phyloP scores from a whole-genome alignment of 1,284 basidiomycete genomes.

The Irpex sp. region DNA sequence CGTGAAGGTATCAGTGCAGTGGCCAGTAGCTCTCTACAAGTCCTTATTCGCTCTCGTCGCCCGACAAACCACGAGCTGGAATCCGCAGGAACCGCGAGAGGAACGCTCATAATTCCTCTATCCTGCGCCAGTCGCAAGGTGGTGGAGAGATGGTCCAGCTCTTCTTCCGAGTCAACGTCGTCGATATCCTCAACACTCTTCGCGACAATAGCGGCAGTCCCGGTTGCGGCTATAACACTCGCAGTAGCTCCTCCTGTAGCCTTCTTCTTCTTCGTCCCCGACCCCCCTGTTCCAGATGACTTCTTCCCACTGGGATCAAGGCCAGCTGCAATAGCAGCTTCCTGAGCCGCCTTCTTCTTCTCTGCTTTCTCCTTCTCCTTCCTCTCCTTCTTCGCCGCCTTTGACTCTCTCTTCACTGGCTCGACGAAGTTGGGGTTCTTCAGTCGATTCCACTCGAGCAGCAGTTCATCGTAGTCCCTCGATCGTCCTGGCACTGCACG shows the following conservation, averaged over 20 bases:
- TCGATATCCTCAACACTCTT: conserved; percentile 63
- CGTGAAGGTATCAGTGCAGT: conserved; percentile 42
- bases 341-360: conserved; percentile 64
- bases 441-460: conserved; percentile 89
- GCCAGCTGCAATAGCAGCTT: conserved; percentile 55
- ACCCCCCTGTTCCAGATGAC: conserved; percentile 33
- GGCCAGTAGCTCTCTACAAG: conserved; percentile 59
- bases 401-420: conserved; percentile 78
- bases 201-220: conserved; percentile 17
- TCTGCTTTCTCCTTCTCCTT: conserved; percentile 69
- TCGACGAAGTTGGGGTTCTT: conserved; percentile 95
- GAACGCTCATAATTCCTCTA: conserved; percentile 42
- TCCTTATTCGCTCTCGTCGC: conserved; percentile 64
- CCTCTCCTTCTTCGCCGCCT: conserved; percentile 77
- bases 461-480: conserved; percentile 79
- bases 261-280: conserved; percentile 48
- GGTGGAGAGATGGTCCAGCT: conserved; percentile 51
- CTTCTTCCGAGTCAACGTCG: conserved; percentile 75
- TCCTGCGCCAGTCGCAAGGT: conserved; percentile 51
- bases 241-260: conserved; percentile 30
- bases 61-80: conserved; percentile 67
- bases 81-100: conserved; percentile 44
- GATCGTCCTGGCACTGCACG: conserved; percentile 87
- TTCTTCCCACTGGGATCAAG: conserved; percentile 30
- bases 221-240: conserved; percentile 26